Evolutionary conservation across 768 basidiomycete genomes (phyloP).

Genomic region (Phanerochaete sordida): DNA sequence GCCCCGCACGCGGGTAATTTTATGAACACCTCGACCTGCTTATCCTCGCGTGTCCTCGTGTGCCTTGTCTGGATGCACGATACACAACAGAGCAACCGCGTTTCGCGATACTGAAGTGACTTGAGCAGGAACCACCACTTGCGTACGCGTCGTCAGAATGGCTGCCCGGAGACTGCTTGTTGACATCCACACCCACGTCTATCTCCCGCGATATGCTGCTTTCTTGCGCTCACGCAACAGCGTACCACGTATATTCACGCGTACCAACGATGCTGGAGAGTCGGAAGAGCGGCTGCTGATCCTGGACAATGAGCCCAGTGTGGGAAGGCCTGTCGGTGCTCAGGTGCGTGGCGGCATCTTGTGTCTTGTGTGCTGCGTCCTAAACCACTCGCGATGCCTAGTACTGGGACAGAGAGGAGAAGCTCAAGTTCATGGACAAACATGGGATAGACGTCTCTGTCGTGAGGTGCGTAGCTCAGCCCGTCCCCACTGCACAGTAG

Average conservation of each 20-base stretch:
- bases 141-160: background rate
- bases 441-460: slow-evolving; percentile 80
- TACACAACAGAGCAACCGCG: background rate
- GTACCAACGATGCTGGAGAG: slow-evolving; percentile 40
- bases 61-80: background rate
- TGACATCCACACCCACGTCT: slow-evolving; percentile 86
- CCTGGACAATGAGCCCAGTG: slow-evolving; percentile 74
- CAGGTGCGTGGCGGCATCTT: slow-evolving; percentile 41
- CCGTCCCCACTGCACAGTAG: slow-evolving; percentile 4
- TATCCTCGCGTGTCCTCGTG: background rate
- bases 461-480: slow-evolving; percentile 49
- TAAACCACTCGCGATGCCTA: slow-evolving; percentile 18
- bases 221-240: slow-evolving; percentile 60
- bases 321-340: slow-evolving; percentile 75
- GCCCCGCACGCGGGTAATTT: background rate
- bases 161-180: slow-evolving; percentile 44
- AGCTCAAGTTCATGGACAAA: slow-evolving; percentile 80
- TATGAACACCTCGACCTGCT: too few relatives aligned
- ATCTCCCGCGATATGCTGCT: slow-evolving; percentile 73
- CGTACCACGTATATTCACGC: slow-evolving; percentile 64
- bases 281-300: slow-evolving; percentile 72
- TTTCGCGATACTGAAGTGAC: background rate
- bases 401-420: slow-evolving; percentile 79
- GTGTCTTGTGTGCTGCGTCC: background rate
- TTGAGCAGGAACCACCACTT: background rate